Conservation (phyloP, 768 basidiomycete species). For the Mycena chlorophos region DNA sequence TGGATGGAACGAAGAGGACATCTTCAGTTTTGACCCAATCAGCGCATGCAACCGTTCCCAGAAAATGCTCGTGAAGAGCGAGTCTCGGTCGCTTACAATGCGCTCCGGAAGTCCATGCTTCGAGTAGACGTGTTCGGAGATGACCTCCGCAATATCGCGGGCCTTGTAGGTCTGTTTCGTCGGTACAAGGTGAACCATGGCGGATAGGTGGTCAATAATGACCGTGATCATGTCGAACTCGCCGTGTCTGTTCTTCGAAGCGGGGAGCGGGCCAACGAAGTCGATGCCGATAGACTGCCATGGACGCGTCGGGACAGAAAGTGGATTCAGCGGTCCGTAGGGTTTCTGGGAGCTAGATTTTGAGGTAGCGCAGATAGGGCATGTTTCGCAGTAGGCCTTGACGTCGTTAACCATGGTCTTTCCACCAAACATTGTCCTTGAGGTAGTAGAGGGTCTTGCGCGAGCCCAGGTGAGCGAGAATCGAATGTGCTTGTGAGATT, state of each 20-base stretch:
- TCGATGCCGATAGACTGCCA: conserved; percentile 36
- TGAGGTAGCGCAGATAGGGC: neutral
- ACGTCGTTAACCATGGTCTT: conserved; percentile 10
- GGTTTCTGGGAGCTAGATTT: conserved; percentile 16
- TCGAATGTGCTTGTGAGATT: conserved; percentile 35
- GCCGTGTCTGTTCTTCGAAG: conserved; percentile 12
- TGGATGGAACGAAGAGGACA: conserved; percentile 34
- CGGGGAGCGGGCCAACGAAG: conserved; percentile 33
- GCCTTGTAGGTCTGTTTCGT: conserved; percentile 14
- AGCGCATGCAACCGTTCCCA: conserved; percentile 26
- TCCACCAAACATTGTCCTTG: conserved; percentile 15
- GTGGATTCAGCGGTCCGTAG: conserved; percentile 25
- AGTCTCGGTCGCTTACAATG: conserved; percentile 31
- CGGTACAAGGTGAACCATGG: conserved; percentile 20
- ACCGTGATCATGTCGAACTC: conserved; percentile 18
- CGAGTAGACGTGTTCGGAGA: conserved; percentile 25
- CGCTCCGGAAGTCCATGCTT: conserved; percentile 27
- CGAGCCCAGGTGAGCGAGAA: conserved; percentile 36
- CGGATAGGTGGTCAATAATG: conserved; percentile 21
- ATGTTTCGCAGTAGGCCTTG: conserved; percentile 2
- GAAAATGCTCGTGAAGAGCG: conserved; percentile 12
- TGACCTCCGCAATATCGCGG: conserved; percentile 7
- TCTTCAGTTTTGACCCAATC: conserved; percentile 23
- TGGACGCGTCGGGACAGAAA: conserved; percentile 22
- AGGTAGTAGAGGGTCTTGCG: conserved; percentile 30